Evolutionary conservation across 208 protist genomes (phyloP).

Genomic region (Perkinsela sp.): DNA sequence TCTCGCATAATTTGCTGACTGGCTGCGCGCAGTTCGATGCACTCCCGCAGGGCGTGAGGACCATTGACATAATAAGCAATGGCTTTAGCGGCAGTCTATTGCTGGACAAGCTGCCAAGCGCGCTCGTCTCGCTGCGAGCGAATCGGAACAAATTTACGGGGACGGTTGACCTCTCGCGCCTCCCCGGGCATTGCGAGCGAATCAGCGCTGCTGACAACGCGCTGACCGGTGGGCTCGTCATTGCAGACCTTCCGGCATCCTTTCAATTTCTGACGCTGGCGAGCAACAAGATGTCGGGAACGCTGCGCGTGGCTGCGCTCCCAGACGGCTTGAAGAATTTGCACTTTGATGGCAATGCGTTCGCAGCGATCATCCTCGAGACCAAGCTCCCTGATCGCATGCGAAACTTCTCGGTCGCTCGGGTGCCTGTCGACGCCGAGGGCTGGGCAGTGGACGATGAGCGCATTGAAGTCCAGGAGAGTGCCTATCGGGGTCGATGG

Average conservation of each 20-base stretch:
- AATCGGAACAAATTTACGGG: neutral
- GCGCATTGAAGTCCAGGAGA: no score
- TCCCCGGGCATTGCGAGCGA: neutral
- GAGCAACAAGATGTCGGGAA: neutral
- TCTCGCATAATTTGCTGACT: neutral
- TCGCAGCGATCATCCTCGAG: no score
- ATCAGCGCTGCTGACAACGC: neutral
- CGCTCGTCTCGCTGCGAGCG: neutral
- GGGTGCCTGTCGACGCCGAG: no score
- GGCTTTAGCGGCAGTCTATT: neutral
- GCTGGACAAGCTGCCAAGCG: neutral
- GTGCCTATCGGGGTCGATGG: no score
- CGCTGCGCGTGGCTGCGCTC: neutral
- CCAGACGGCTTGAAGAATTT: no score
- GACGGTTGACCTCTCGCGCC: neutral
- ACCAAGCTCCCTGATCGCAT: no score
- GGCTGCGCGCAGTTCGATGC: neutral
- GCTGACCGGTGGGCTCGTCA: neutral
- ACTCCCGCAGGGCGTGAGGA: neutral
- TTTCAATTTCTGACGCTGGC: neutral
- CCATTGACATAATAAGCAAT: neutral
- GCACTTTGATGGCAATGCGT: no score
- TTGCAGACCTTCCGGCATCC: neutral
- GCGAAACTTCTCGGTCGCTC: no score
- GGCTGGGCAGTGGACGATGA: no score